Percentiles rank a stretch among this genome's conserved stretches.
Evolutionary conservation across 345 rosid species (phyloP).

Genomic region (Trapa bicornis): DNA sequence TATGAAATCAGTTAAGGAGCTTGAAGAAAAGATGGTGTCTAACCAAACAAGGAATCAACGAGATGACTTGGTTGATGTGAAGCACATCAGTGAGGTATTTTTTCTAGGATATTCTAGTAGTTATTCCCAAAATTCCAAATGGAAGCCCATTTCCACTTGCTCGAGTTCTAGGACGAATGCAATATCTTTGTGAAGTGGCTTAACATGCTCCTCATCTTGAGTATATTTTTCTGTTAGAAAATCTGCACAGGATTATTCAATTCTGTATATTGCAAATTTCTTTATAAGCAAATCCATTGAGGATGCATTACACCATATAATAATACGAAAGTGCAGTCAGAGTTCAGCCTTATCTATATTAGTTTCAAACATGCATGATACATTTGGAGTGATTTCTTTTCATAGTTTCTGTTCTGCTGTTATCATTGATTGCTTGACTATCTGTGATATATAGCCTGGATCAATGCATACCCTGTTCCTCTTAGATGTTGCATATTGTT

Average conservation of each 20-base stretch:
- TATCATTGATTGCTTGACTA: background rate
- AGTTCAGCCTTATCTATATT: background rate
- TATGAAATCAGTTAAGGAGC: slow-evolving; percentile 81
- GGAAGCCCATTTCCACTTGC: background rate
- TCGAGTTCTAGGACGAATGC: background rate
- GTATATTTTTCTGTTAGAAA: background rate
- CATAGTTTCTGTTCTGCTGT: background rate
- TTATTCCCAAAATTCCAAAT: background rate
- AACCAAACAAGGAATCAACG: slow-evolving; percentile 46
- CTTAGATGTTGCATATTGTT: background rate
- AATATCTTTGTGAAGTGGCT: background rate
- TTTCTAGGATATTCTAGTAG: background rate
- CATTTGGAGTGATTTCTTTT: background rate
- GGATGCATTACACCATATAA: background rate
- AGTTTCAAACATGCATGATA: background rate
- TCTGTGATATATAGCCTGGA: background rate
- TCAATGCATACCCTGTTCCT: background rate
- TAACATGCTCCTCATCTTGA: background rate
- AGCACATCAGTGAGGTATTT: slow-evolving; percentile 27
- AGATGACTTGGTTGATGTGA: slow-evolving; percentile 29
- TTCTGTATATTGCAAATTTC: background rate
- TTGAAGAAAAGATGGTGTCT: slow-evolving; percentile 70
- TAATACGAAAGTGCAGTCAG: background rate
- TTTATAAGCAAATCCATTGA: background rate
- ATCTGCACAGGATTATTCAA: background rate